Conservation (phyloP, 148 eudicot species). For the Pouteria glomerata region DNA sequence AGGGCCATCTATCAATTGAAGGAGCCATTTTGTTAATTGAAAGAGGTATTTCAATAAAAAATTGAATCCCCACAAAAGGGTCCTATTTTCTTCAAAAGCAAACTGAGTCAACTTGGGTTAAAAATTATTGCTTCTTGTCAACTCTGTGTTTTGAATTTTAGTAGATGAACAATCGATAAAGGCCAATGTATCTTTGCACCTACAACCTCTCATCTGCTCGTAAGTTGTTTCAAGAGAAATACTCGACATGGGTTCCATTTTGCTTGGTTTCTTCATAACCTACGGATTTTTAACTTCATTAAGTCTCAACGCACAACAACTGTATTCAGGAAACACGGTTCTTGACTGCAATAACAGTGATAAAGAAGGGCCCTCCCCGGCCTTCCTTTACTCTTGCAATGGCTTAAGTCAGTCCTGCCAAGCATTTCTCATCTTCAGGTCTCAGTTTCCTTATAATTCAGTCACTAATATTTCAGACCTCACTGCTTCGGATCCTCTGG, state of each 20-base stretch:
- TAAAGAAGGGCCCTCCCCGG: conserved; percentile 32
- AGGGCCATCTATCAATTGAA: neutral
- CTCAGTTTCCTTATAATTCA: conserved; percentile 41
- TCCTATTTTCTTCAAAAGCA: neutral
- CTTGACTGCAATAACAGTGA: conserved; percentile 27
- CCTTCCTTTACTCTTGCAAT: conserved; percentile 57
- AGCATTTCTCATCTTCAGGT: conserved; percentile 49
- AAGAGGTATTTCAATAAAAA: neutral
- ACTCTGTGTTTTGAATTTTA: neutral
- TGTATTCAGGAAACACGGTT: conserved; percentile 26
- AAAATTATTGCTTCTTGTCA: neutral
- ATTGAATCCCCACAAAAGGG: conserved; percentile 7
- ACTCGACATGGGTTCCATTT: conserved; percentile 5
- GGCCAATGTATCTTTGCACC: too few species aligned
- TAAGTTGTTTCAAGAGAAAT: neutral
- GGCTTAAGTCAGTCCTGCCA: conserved; percentile 44
- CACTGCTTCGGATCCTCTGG: conserved; percentile 31
- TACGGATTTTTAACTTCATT: conserved; percentile 1
- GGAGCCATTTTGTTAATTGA: neutral
- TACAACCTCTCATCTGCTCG: neutral
- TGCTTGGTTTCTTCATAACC: conserved; percentile 12
- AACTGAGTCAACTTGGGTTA: neutral
- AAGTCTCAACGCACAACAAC: conserved; percentile 27
- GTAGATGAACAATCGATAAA: too few species aligned
- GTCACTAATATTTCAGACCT: conserved; percentile 52